Evolutionary conservation across 2,329 filamentous ascomycete species (phyloP).

Genomic region (Penicillium sp.): DNA sequence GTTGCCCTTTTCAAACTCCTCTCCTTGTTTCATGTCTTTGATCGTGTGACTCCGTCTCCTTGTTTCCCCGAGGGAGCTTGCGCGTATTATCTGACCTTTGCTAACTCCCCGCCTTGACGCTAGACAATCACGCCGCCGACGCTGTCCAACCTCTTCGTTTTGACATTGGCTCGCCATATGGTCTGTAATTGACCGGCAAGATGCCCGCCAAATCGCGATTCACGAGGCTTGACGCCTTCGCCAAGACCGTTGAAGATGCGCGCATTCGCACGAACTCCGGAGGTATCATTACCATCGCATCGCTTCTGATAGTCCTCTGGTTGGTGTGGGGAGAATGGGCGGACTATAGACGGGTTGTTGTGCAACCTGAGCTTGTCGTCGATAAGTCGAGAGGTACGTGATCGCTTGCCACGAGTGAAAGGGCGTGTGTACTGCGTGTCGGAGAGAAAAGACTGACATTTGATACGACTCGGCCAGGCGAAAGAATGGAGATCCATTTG

Average conservation of each 20-base stretch:
- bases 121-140: slow-evolving; percentile 10
- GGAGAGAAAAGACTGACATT: slow-evolving; percentile 18
- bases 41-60: background rate
- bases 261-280: slow-evolving; percentile 93
- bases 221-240: slow-evolving; percentile 96
- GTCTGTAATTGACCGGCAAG: slow-evolving; percentile 32
- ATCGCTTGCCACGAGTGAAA: background rate
- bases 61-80: slow-evolving; percentile 10
- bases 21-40: background rate
- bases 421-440: background rate
- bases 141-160: background rate
- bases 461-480: slow-evolving; percentile 58
- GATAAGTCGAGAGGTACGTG: slow-evolving; percentile 87
- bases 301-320: slow-evolving; percentile 84
- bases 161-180: slow-evolving; percentile 27
- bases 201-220: slow-evolving; percentile 95
- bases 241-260: slow-evolving; percentile 98
- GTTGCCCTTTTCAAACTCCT: background rate
- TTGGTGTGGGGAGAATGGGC: slow-evolving; percentile 94
- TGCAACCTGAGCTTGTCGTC: slow-evolving; percentile 91
- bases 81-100: slow-evolving; percentile 15
- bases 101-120: slow-evolving; percentile 19
- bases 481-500: slow-evolving; percentile 98
- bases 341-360: slow-evolving; percentile 83
- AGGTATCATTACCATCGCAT: slow-evolving; percentile 90